A percentile compares a stretch with the other conserved stretches of the same genome.
These are phyloP conservation scores for Nakazawaea sp. DNA, from an alignment of 805 yeast genomes.

Conservation along the genomic window DNA sequence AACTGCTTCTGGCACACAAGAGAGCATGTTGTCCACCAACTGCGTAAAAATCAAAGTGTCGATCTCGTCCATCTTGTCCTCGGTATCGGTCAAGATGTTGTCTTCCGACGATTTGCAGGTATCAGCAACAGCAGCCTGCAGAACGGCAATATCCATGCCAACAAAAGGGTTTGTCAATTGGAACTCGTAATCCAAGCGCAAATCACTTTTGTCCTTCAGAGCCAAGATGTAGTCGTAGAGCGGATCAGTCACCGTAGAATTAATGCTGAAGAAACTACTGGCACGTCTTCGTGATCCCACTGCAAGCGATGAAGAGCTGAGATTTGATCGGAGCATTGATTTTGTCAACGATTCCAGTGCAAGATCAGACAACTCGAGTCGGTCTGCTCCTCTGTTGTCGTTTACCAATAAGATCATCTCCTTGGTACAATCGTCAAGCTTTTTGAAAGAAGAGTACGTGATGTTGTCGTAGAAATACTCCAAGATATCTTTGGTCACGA, in stretches of 20 bases:
- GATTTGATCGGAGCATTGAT: background rate
- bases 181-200: conserved; percentile 3
- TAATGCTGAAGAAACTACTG: conserved; percentile 5
- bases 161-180: conserved; percentile 9
- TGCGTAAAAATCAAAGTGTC: background rate
- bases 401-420: conserved; percentile 1
- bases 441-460: conserved; percentile 49
- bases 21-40: background rate
- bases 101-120: conserved; percentile 2
- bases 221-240: conserved; percentile 9
- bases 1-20: conserved; percentile 1
- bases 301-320: conserved; percentile 6
- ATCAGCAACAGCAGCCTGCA: background rate
- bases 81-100: conserved; percentile 6
- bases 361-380: background rate
- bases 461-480: conserved; percentile 65
- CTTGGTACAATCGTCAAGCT: conserved; percentile 26
- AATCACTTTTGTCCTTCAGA: background rate
- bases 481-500: conserved; percentile 32
- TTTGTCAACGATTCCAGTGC: background rate
- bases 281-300: conserved; percentile 2
- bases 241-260: conserved; percentile 2
- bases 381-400: background rate
- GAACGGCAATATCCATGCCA: background rate
- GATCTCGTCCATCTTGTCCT: conserved; percentile 10